These are phyloP conservation scores for Neofusicoccum sp. DNA, from an alignment of 2,329 filamentous ascomycete species.

Conservation along the genomic window DNA sequence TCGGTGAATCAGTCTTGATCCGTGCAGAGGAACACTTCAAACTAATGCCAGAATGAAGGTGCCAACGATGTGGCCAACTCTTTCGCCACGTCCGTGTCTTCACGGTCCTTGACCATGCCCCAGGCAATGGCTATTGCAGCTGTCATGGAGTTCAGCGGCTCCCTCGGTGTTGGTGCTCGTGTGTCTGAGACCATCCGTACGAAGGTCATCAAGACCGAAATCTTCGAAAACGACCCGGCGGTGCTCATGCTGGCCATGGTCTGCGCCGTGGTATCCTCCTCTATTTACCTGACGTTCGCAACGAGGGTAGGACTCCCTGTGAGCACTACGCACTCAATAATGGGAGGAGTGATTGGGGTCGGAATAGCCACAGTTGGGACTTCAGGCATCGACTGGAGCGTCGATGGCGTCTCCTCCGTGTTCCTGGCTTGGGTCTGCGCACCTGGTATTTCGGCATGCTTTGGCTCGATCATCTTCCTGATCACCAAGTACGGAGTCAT, in stretches of 20 bases:
- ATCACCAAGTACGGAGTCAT: slow-evolving; percentile 59
- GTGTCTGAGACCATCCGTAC: slow-evolving; percentile 49
- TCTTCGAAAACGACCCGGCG: slow-evolving; percentile 45
- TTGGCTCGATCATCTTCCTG: slow-evolving; percentile 56
- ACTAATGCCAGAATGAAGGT: slow-evolving; percentile 30
- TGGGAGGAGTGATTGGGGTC: slow-evolving; percentile 45
- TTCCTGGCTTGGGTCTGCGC: slow-evolving; percentile 63
- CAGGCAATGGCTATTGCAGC: slow-evolving; percentile 47
- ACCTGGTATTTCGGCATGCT: slow-evolving; percentile 54
- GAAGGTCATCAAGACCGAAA: slow-evolving; percentile 45
- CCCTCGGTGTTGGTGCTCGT: slow-evolving; percentile 40
- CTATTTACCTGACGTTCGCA: slow-evolving; percentile 53
- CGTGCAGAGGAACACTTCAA: neutral
- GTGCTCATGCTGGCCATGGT: slow-evolving; percentile 57
- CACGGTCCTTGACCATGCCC: slow-evolving; percentile 47
- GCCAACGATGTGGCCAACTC: slow-evolving; percentile 54
- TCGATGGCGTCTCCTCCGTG: slow-evolving; percentile 57
- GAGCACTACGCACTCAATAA: slow-evolving; percentile 53
- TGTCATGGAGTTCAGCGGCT: slow-evolving; percentile 47
- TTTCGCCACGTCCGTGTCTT: slow-evolving; percentile 49
- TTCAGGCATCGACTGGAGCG: slow-evolving; percentile 56
- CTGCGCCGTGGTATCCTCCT: slow-evolving; percentile 52
- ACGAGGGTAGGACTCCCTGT: slow-evolving; percentile 54
- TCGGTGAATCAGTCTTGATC: slow-evolving; percentile 40
- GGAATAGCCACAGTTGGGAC: slow-evolving; percentile 54